Evolutionary conservation across 345 rosid genomes (phyloP), one percentile per base, ranked within the genome.

Genomic region (Citropsis articulata): DNA sequence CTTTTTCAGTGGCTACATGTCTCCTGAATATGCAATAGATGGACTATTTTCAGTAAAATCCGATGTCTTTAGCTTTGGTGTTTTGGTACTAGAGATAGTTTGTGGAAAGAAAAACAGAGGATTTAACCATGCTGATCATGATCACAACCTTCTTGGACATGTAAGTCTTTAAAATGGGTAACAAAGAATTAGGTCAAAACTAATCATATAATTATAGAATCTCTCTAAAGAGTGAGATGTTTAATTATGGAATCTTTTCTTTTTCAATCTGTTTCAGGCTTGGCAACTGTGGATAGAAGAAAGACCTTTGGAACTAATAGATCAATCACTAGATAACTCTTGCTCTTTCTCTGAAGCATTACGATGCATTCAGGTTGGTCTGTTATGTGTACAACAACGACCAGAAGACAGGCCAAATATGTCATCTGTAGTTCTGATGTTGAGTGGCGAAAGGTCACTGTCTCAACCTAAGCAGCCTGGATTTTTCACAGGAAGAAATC

Each of bases 1-100:
- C 7, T 38, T 57, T 27, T 63, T 70, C 67, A 81, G 86, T 64
- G 86, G 84, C 25, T 81, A 83, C 53, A 83, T 78, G 84, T 73
- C 83, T 56, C 85, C 76, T 0, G 83, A 84, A 50, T 82, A 82
- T 76, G 79, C 82, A 22, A 50, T 80, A 30, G 71, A 69, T 18
- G 78, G 79, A 22, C 28, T 75, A 4, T 82, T 86, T 66, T 86
- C 84, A 16, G 40, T 82, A n/a, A 80, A 84, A 72, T 84, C 84
- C 0, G 85, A 82, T 33, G 85, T 82, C 22, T 80, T 81, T 30
- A 86, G 84, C 81, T 86, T 72, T 21, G 81, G 87, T 9, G 83
- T 84, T 12, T 27, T 86, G 60, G 77, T 82, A 19, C 67, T 84
- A 30, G 85, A 82, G 75, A 84, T 82, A 48, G 28, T 84, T 18